Conservation (phyloP, 345 rosid genomes). For the Eucalyptus melliodora region DNA sequence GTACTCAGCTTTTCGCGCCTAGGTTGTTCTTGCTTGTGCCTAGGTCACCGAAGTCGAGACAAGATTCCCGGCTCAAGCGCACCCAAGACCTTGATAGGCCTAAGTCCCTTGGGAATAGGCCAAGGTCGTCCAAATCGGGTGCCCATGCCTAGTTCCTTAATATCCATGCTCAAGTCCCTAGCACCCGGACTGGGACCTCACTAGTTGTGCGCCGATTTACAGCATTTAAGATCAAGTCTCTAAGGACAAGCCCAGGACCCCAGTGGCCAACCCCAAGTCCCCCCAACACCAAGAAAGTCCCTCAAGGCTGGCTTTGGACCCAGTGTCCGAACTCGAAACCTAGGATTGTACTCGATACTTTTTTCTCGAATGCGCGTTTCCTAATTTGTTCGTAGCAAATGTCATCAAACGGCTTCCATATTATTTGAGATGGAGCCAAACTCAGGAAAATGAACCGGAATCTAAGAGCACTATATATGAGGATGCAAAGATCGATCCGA, state of each 20-base stretch:
- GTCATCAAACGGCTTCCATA: neutral
- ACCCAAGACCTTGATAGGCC: neutral
- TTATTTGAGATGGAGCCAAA: neutral
- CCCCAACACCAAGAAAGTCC: neutral
- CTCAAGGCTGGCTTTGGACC: neutral
- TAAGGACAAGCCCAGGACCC: neutral
- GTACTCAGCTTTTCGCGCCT: neutral
- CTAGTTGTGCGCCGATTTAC: neutral
- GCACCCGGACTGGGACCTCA: accelerated
- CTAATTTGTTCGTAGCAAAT: neutral
- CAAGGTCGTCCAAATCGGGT: neutral
- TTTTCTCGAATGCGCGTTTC: neutral
- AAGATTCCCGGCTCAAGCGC: neutral
- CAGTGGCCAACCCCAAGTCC: neutral
- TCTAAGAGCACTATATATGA: neutral
- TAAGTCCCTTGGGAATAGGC: neutral
- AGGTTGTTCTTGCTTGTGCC: neutral
- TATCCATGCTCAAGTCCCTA: neutral
- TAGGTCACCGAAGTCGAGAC: neutral
- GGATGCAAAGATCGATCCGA: neutral
- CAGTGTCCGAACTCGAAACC: accelerated
- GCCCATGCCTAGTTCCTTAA: too few species aligned
- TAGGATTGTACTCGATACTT: neutral
- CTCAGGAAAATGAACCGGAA: neutral
- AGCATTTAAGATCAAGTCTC: neutral